Evolutionary conservation across 192 early-diverging fungal genomes (phyloP).

Genomic region (Coemansia brasiliensis): DNA sequence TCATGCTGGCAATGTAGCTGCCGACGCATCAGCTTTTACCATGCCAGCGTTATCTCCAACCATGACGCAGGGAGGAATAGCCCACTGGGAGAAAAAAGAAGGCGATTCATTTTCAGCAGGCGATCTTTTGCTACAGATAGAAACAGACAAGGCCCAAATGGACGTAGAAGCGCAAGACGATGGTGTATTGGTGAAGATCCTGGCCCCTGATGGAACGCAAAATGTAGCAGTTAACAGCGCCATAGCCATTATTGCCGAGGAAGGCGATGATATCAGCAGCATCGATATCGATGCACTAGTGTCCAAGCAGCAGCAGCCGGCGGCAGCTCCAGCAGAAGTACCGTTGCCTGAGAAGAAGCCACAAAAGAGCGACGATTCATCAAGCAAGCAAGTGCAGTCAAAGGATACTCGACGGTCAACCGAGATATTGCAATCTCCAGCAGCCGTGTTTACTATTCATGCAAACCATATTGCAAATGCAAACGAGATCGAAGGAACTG

Average conservation of each 20-base stretch:
- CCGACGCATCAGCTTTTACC: conserved; percentile 60
- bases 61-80: conserved; percentile 95
- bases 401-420: conserved; percentile 15
- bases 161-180: conserved; percentile 99
- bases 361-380: conserved; percentile 23
- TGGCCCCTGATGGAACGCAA: conserved; percentile 62
- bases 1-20: conserved; percentile 52
- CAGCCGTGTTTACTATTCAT: conserved; percentile 50
- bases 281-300: conserved; percentile 65
- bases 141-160: conserved; percentile 99
- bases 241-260: conserved; percentile 85
- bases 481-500: conserved; percentile 53
- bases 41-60: conserved; percentile 99
- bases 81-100: conserved; percentile 90
- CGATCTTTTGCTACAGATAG: conserved; percentile 91
- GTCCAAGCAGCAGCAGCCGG: conserved; percentile 1
- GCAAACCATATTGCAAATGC: conserved; percentile 50
- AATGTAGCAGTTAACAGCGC: conserved; percentile 76
- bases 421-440: conserved; percentile 32
- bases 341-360: not conserved
- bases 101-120: conserved; percentile 88
- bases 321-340: not conserved
- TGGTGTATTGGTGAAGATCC: conserved; percentile 91
- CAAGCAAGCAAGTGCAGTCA: conserved; percentile 11
- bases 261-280: conserved; percentile 79